Evolutionary conservation across 805 yeast species (phyloP), one percentile per base, ranked within the genome.

Genomic region (Wickerhamomyces mucosus): DNA sequence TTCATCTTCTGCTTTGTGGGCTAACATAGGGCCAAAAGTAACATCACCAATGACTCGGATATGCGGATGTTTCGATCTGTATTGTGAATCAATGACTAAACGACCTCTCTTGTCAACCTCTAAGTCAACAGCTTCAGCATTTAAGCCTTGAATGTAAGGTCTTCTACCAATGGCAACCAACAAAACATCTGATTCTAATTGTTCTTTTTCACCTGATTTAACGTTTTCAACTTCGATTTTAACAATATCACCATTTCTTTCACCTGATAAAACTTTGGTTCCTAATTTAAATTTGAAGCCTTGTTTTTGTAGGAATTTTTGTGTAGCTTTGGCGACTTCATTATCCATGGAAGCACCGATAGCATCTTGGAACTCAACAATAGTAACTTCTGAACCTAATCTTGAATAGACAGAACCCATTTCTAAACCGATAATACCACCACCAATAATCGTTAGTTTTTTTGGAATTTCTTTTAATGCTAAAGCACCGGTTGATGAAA

Each of bases 1-100:
- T 71, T 92, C 99, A 61, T 92, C 99, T 71, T 92, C 99, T 41
- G 99, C 99, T 72, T 92, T 92, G 74, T 92, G 99, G 43, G 99
- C 99, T 65, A 92, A 75, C 99, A 92, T 92, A 50, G 95, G 89
- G 50, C 99, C 99, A 51, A 84, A 92, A 26, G 99, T 92, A 35
- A 79, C 96, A 56, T 92, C 99, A 61, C 99, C 99, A 61, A 92
- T 84, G 52, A 86, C 94, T 63, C 95, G 83, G 58, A 92, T 88
- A 65, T 92, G 95, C 34, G 88, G 80, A 63, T 69, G 74, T 63
- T 84, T 88, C 45, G 97, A 81, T 66, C 84, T 80, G 74, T 74
- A 92, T 69, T 89, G 85, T 38, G 80, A 77, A 61, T 92, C 96
- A 53, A 94, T 89, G 35, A 92, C 94, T 53, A 92, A 69, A 58